Evolutionary conservation across 371 early-diverging fungal species (phyloP), one percentile per base, ranked within the genome.

Genomic region (Batrachochytrium dendrobatidis): DNA sequence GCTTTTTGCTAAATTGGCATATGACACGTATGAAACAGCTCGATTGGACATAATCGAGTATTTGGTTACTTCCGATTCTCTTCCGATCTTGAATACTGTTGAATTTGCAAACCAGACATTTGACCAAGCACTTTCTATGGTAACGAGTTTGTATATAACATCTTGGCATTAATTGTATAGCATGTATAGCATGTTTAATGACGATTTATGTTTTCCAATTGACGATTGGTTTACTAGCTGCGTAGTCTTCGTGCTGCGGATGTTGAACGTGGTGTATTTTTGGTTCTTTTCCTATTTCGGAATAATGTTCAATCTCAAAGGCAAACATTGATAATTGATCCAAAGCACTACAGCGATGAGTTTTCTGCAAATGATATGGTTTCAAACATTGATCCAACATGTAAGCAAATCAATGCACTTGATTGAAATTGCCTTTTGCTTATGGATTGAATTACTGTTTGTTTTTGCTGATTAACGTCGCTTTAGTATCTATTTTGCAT

Each of bases 21-120:
- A 25, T 55, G 68, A 71, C 49, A 62, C 63, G 10, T 69, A 62
- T 30, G 67, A 63, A 26, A 64, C 62, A 20, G 69, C 59, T 31
- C 35, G 69, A 6, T 53, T 60, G 20, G 30, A 35, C 15, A 63
- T 68, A n/a, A 66, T 62, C 32, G 52, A 49, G 8, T 39, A 68
- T 10, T 39, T 72, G 39, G 15, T 20, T 39, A 39, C 20, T 15
- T 20, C 20, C n/a, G n/a, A n/a, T n/a, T n/a, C n/a, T n/a, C n/a
- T n/a, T n/a, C n/a, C n/a, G n/a, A n/a, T n/a, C n/a, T n/a, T n/a
- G n/a, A n/a, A n/a, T n/a, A n/a, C 39, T 15, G 39, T 20, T 39
- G 39, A 39, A 39, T 39, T 39, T 20, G 39, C 39, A 15, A 15
- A 39, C 20, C 17, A 15, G 39, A 39, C 20, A 15, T 20, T 39